These are phyloP conservation scores for Erodium maritimum DNA, from an alignment of 345 rosid genomes.

Conservation along the genomic window DNA sequence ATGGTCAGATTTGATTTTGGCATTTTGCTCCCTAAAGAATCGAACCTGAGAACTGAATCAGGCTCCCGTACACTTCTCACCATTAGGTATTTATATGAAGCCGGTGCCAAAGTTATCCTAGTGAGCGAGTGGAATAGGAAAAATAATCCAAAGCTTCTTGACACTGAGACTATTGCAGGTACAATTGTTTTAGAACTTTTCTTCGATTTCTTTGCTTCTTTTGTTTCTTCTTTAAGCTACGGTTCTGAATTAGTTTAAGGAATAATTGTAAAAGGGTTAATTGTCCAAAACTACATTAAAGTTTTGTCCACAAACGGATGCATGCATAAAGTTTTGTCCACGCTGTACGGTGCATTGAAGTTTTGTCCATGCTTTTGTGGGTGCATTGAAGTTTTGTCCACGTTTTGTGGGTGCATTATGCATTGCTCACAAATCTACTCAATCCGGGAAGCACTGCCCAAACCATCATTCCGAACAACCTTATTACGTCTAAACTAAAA, in stretches of 20 bases:
- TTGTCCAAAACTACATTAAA: no score
- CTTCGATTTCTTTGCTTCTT: neutral
- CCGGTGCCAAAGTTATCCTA: slow-evolving; percentile 44
- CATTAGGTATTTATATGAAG: slow-evolving; percentile 32
- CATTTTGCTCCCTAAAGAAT: slow-evolving; percentile 29
- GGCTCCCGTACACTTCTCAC: slow-evolving; percentile 31
- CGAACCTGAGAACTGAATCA: slow-evolving; percentile 19
- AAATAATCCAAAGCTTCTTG: slow-evolving; percentile 18
- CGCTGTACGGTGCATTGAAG: no score
- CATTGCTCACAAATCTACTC: no score
- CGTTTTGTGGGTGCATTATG: no score
- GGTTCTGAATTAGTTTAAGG: neutral
- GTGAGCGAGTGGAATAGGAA: slow-evolving; percentile 37
- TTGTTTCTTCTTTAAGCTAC: neutral
- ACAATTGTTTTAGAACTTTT: slow-evolving; percentile 8
- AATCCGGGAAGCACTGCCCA: no score
- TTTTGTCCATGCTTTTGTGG: no score
- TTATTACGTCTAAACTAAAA: no score
- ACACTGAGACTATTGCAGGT: slow-evolving; percentile 37
- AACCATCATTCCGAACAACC: no score
- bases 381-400: no score
- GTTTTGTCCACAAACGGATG: no score
- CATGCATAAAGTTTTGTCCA: no score
- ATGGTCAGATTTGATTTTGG: slow-evolving; percentile 57
- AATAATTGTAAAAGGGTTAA: no score